Percentiles rank a stretch among this genome's conserved stretches.
Conservation (phyloP, 1,284 basidiomycete species). For the Cystobasidium sp. region DNA sequence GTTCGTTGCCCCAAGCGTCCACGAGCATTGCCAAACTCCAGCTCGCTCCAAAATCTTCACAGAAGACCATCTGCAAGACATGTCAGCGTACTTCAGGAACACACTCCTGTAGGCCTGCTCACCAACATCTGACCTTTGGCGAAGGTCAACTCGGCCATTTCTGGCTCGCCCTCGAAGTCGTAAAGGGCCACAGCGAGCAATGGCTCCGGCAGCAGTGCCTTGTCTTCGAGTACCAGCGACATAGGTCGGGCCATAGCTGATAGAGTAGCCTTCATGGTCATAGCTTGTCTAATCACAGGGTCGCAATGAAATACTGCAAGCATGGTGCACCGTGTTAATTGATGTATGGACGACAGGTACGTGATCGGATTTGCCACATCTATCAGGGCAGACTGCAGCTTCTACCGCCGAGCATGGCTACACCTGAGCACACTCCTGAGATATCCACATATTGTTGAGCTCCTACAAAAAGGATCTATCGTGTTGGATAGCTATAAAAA, state of each 20-base stretch:
- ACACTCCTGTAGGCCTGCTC: neutral
- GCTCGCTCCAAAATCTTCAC: slow-evolving; percentile 40
- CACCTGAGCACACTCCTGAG: neutral
- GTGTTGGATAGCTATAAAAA: too few species aligned
- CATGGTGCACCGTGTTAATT: neutral
- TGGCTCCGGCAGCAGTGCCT: slow-evolving; percentile 32
- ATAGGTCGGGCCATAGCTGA: slow-evolving; percentile 10
- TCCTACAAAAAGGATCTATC: too few species aligned
- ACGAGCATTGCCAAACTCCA: slow-evolving; percentile 22
- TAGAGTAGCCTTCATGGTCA: neutral
- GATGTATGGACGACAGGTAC: neutral
- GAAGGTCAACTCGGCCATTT: slow-evolving; percentile 67
- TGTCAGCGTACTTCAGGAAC: neutral
- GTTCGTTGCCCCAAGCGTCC: slow-evolving; percentile 47
- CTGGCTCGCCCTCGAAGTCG: slow-evolving; percentile 71
- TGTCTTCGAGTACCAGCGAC: slow-evolving; percentile 24
- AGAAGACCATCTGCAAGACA: slow-evolving; percentile 57
- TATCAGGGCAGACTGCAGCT: neutral
- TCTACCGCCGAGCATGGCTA: neutral
- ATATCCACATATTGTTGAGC: too few species aligned
- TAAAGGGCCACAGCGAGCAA: slow-evolving; percentile 62
- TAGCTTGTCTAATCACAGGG: neutral
- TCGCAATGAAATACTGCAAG: neutral
- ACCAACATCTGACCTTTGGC: slow-evolving; percentile 63
- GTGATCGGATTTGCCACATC: slow-evolving; percentile 18